phyloP scores from a whole-genome alignment of 768 basidiomycete species.

The Arthromyces matolae region DNA sequence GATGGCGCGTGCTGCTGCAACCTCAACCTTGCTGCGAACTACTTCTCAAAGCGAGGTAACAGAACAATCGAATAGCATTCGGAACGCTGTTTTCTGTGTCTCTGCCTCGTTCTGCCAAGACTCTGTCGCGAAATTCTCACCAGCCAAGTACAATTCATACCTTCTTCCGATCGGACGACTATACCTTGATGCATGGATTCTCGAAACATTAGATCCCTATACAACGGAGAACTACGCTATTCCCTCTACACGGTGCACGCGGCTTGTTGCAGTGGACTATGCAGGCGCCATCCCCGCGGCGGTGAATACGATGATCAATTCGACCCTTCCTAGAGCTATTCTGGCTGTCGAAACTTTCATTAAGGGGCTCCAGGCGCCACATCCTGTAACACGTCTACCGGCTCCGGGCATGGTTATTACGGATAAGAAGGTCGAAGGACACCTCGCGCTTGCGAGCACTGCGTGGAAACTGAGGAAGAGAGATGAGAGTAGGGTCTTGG shows the following conservation, averaged over 20 bases:
- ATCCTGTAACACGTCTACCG: slow-evolving; percentile 71
- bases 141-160: slow-evolving; percentile 73
- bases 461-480: slow-evolving; percentile 60
- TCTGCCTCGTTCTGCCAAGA: slow-evolving; percentile 79
- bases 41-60: slow-evolving; percentile 33
- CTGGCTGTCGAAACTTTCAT: slow-evolving; percentile 71
- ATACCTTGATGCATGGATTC: slow-evolving; percentile 90
- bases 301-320: slow-evolving; percentile 83
- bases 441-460: slow-evolving; percentile 31
- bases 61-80: slow-evolving; percentile 37
- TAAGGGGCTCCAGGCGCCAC: slow-evolving; percentile 57
- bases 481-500: slow-evolving; percentile 54
- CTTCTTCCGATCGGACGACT: slow-evolving; percentile 73
- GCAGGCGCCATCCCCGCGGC: slow-evolving; percentile 82
- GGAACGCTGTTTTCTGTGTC: slow-evolving; percentile 75
- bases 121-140: slow-evolving; percentile 49
- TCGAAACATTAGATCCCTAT: slow-evolving; percentile 96
- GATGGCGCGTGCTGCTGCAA: slow-evolving; percentile 53
- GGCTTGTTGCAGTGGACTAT: slow-evolving; percentile 82
- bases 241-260: slow-evolving; percentile 86
- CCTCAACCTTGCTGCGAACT: slow-evolving; percentile 38
- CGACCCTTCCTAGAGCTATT: slow-evolving; percentile 67
- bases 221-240: slow-evolving; percentile 91
- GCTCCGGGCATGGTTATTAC: slow-evolving; percentile 55
- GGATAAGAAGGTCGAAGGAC: slow-evolving; percentile 48